Evolutionary conservation across 2,329 filamentous ascomycete genomes (phyloP).

Genomic region (Fusarium xylarioides): DNA sequence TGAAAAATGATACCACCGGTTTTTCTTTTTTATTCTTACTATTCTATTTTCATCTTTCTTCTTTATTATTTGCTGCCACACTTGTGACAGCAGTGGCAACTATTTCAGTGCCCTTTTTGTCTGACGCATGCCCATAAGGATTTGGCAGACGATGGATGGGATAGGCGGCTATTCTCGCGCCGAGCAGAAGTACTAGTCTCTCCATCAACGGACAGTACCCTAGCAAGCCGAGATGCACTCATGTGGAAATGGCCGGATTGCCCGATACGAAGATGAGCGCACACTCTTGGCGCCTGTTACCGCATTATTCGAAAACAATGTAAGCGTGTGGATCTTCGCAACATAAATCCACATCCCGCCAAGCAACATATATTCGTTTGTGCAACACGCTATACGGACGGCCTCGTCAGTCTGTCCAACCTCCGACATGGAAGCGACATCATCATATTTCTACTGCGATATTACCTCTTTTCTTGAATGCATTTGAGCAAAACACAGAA

Average conservation of each 20-base stretch:
- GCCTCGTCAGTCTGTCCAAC: neutral
- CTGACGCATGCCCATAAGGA: conserved; percentile 19
- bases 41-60: conserved; percentile 5
- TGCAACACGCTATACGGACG: neutral
- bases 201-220: neutral
- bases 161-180: neutral
- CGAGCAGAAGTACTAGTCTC: neutral
- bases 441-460: conserved; percentile 3
- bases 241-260: neutral
- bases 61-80: conserved; percentile 9
- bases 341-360: neutral
- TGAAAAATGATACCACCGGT: conserved; percentile 44
- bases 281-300: neutral
- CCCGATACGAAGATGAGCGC: neutral
- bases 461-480: conserved; percentile 1
- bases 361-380: neutral
- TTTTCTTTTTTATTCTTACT: conserved; percentile 14
- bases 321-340: neutral
- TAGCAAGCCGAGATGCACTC: neutral
- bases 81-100: conserved; percentile 4
- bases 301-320: neutral
- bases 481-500: conserved; percentile 5
- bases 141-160: conserved; percentile 10
- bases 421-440: conserved; percentile 5
- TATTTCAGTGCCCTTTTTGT: neutral